These are phyloP conservation scores for Exophiala dermatitidis DNA, from an alignment of 2,329 filamentous ascomycete species.

Conservation along the genomic window DNA sequence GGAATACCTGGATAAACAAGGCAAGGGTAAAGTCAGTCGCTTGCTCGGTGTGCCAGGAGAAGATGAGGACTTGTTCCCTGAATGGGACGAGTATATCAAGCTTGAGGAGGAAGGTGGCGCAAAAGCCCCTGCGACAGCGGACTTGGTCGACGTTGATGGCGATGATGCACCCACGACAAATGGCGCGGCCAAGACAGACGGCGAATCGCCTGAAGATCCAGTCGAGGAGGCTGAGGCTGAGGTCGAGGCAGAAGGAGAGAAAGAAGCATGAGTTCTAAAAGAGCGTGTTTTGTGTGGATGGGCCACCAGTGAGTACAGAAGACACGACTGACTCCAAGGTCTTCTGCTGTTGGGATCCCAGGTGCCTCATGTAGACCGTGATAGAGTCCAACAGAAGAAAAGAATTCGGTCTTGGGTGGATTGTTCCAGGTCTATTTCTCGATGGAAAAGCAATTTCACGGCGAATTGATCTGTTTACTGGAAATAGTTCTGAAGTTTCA, in stretches of 20 bases:
- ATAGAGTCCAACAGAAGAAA: too few species aligned
- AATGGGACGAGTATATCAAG: constrained; percentile 86
- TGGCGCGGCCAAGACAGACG: constrained; percentile 29
- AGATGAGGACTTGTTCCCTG: constrained; percentile 80
- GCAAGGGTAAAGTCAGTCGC: constrained; percentile 78
- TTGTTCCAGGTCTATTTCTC: too few species aligned
- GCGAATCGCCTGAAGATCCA: constrained; percentile 11
- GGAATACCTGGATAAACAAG: constrained; percentile 68
- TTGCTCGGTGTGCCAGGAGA: constrained; percentile 74
- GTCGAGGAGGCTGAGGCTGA: background rate
- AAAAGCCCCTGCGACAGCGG: constrained; percentile 31
- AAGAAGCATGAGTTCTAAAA: background rate
- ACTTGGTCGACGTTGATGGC: constrained; percentile 37
- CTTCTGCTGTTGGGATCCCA: too few species aligned
- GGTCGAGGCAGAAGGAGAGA: background rate
- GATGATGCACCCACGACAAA: constrained; percentile 30
- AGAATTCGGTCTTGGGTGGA: too few species aligned
- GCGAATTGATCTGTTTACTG: too few species aligned
- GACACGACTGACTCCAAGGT: background rate
- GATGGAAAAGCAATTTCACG: too few species aligned
- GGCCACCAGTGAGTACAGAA: background rate
- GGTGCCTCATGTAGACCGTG: too few species aligned
- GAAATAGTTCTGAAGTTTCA: too few species aligned
- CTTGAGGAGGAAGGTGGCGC: constrained; percentile 65
- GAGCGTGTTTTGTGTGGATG: too few species aligned